Evolutionary conservation across 139 green algal genomes (phyloP), one percentile per base, ranked within the genome.

Genomic region (Chlamydomonas sphaeroides): DNA sequence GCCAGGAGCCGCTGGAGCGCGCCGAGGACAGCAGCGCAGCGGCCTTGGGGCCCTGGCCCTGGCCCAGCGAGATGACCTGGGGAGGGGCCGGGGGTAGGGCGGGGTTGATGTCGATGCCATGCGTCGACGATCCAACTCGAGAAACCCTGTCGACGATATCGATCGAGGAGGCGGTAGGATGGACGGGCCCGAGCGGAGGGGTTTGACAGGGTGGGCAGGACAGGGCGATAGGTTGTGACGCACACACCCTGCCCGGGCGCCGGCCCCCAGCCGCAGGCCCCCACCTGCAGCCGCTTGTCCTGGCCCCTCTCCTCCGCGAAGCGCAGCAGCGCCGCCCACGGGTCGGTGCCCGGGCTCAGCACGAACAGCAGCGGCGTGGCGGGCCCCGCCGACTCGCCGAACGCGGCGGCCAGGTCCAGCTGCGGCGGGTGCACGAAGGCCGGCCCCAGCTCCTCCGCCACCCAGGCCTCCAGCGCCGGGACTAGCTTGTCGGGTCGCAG

Each of bases 11-110:
- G 56, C 73, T 71, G n/a, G 72, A 66, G 53, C 83, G 77, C 61
- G 91, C 86, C 5, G 86, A 48, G 42, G 86, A 79, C 35, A 98
- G 93, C 62, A 96, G 78, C 38, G 78, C 74, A 36, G 92, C 91
- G 2, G 94, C 94, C 77, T 95, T 95, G 45, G 93, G 92, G 35
- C 93, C 93, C 84, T 96, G 93, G 25, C 93, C 93, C 84, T 96
- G 92, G n/a, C 93, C 93, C 36, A 96, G 84, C 17, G 83, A 93
- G 68, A 95, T 92, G 0, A 84, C 67, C 66, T 84, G 78, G 15
- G 45, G 45, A 14, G 45, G 45, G 45, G 45, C 11, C 11, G 45
- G 45, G 14, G 45, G 45, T 53, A 53, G 45, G 45, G 45, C n/a
- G n/a, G n/a, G n/a, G n/a, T n/a, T n/a, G n/a, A n/a, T n/a, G n/a